A percentile compares a stretch with the other conserved stretches of the same genome.
Evolutionary conservation across 2,329 filamentous ascomycete species (phyloP).

Genomic region (Aspergillus bombycis): DNA sequence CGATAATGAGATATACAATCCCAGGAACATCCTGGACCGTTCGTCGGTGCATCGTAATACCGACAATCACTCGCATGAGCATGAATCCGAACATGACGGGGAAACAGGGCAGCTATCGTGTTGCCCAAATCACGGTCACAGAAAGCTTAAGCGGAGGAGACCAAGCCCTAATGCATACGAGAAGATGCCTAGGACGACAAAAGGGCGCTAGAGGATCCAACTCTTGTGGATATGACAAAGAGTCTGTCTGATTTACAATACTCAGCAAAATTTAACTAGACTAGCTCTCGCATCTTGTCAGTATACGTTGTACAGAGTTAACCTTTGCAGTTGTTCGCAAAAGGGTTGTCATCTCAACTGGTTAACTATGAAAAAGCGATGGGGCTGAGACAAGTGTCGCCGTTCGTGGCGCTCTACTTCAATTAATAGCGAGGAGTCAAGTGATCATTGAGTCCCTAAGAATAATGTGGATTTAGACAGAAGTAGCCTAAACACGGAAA

Average conservation of each 20-base stretch:
- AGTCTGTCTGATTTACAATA: too few species aligned
- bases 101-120: conserved; percentile 18
- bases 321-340: neutral
- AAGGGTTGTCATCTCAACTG: too few species aligned
- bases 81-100: conserved; percentile 22
- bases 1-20: conserved; percentile 38
- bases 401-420: neutral
- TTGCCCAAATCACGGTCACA: conserved; percentile 20
- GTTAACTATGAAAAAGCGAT: neutral
- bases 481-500: neutral
- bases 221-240: neutral
- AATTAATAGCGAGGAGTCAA: neutral
- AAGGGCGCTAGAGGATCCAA: conserved; percentile 13
- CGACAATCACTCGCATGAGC: conserved; percentile 7
- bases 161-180: conserved; percentile 53
- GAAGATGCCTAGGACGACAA: conserved; percentile 43
- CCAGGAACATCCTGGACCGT: conserved; percentile 5
- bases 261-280: neutral
- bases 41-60: neutral
- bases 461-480: neutral
- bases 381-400: neutral
- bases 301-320: neutral
- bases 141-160: conserved; percentile 35
- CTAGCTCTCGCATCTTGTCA: neutral
- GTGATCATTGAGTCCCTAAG: neutral